Evolutionary conservation across 371 early-diverging fungal species (phyloP).

Genomic region (Rhizopus delemar): DNA sequence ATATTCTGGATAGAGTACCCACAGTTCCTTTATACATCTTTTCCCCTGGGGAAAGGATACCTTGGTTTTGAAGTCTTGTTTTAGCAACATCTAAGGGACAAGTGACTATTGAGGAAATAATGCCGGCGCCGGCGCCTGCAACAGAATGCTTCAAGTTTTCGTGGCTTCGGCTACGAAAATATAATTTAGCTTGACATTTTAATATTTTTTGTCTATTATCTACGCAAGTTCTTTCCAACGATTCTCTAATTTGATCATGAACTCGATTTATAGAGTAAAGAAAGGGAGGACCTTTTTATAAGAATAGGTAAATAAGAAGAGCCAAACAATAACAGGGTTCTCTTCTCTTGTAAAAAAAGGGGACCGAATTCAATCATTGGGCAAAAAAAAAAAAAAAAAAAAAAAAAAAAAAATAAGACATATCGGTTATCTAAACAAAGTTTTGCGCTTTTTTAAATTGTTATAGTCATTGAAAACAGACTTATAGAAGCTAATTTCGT

Average conservation of each 20-base stretch:
- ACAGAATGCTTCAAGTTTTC: constrained; percentile 74
- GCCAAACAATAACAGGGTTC: neutral
- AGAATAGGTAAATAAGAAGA: neutral
- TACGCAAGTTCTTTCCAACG: constrained; percentile 34
- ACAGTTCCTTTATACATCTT: constrained; percentile 48
- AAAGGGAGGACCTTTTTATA: no score
- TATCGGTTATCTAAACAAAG: no score
- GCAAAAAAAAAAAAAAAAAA: no score
- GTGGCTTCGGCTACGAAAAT: constrained; percentile 34
- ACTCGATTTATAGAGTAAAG: no score
- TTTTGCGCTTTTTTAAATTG: no score
- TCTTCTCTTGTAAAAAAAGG: no score
- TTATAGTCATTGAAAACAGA: no score
- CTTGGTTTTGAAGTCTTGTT: constrained; percentile 91
- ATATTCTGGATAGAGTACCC: constrained; percentile 72
- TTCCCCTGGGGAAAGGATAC: constrained; percentile 45
- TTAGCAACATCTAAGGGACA: constrained; percentile 97
- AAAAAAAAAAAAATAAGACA: no score
- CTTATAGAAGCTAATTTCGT: no score
- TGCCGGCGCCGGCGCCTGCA: constrained; percentile 84
- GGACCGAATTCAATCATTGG: no score
- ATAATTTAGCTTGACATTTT: neutral
- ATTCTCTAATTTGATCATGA: constrained; percentile 1
- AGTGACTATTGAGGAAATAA: constrained; percentile 81
- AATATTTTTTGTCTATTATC: neutral